A percentile compares a stretch with the other conserved stretches of the same genome.
phyloP scores from a whole-genome alignment of 805 yeast species.

The Isabelozyma gotoi region DNA sequence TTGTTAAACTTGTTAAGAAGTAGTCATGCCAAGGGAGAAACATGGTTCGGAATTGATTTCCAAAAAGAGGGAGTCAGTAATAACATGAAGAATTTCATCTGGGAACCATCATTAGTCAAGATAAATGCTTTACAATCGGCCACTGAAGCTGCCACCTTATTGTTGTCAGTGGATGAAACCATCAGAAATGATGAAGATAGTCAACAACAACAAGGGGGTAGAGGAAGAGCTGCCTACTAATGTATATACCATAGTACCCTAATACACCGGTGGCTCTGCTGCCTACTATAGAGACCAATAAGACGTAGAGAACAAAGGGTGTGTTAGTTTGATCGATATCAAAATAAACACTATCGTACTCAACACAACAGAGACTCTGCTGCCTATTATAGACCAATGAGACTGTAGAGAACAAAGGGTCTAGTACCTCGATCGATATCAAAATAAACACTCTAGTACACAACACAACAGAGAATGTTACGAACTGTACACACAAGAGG shows the following conservation, averaged over 20 bases:
- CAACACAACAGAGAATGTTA: no score
- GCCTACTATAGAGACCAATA: no score
- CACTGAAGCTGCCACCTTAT: slow-evolving; percentile 92
- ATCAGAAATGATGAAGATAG: slow-evolving; percentile 68
- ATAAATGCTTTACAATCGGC: slow-evolving; percentile 93
- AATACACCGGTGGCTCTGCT: no score
- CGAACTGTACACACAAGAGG: no score
- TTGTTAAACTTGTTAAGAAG: slow-evolving; percentile 85
- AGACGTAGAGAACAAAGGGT: no score
- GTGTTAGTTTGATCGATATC: no score
- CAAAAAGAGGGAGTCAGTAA: slow-evolving; percentile 78
- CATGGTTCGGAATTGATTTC: slow-evolving; percentile 92
- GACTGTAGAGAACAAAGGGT: no score
- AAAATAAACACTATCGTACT: no score
- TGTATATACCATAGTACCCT: not conserved
- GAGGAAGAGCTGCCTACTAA: slow-evolving; percentile 68
- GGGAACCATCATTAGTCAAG: slow-evolving; percentile 98
- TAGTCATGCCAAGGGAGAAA: slow-evolving; percentile 91
- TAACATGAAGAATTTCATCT: slow-evolving; percentile 81
- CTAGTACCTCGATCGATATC: no score
- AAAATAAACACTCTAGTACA: no score
- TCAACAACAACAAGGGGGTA: slow-evolving; percentile 42
- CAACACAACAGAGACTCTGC: no score
- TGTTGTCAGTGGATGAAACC: slow-evolving; percentile 95
- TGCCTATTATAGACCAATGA: no score